These are phyloP conservation scores for Veloboletus limbatus DNA, from an alignment of 1,284 basidiomycete genomes.

Conservation along the genomic window DNA sequence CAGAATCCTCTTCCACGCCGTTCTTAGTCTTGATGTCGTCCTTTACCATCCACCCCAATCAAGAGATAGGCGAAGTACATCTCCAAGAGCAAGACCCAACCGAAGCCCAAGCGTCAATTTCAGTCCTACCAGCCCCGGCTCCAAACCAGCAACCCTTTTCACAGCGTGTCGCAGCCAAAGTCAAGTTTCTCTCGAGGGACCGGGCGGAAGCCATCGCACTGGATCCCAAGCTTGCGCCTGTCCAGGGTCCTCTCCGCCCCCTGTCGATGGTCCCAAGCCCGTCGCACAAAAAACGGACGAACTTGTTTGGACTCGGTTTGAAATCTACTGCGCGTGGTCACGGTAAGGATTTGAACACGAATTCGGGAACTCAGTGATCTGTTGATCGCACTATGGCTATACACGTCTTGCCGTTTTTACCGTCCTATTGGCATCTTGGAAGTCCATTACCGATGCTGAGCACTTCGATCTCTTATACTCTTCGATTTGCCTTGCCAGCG, in stretches of 20 bases:
- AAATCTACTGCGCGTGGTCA: slow-evolving; percentile 5
- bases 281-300: slow-evolving; percentile 12
- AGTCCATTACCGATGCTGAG: neutral
- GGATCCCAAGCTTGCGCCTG: slow-evolving; percentile 33
- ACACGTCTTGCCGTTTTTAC: neutral
- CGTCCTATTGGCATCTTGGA: neutral
- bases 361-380: slow-evolving; percentile 6
- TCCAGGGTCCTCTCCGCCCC: slow-evolving; percentile 34
- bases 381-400: neutral
- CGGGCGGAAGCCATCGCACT: slow-evolving; percentile 25
- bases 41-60: slow-evolving; percentile 11
- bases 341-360: neutral
- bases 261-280: slow-evolving; percentile 23
- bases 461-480: neutral
- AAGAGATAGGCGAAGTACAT: neutral
- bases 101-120: neutral
- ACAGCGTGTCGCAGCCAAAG: slow-evolving; percentile 14
- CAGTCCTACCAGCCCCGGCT: neutral
- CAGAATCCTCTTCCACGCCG: slow-evolving; percentile 15
- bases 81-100: neutral
- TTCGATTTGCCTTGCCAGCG: neutral
- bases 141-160: slow-evolving; percentile 6
- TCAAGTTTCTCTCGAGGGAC: slow-evolving; percentile 24
- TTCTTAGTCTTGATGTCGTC: slow-evolving; percentile 13
- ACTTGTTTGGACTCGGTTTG: slow-evolving; percentile 25